A percentile compares a stretch with the other conserved stretches of the same genome.
These are phyloP conservation scores for Monosporascus cannonballus DNA, from an alignment of 2,329 filamentous ascomycete genomes.

Conservation along the genomic window DNA sequence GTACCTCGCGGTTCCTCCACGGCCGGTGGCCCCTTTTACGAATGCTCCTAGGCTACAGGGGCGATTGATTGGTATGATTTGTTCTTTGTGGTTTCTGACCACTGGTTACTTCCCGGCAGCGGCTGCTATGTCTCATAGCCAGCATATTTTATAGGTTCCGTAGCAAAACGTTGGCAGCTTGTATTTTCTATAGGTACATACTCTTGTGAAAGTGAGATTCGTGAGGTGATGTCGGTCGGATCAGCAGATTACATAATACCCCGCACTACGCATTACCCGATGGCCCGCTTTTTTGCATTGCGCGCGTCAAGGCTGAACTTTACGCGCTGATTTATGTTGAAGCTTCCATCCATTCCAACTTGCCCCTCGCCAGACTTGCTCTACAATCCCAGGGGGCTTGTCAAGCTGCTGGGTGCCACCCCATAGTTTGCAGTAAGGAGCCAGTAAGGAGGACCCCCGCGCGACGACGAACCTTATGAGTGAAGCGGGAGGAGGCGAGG, in stretches of 20 bases:
- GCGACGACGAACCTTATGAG: too few species aligned
- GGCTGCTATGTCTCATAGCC: neutral
- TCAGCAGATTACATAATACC: neutral
- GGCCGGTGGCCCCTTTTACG: neutral
- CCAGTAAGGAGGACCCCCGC: too few species aligned
- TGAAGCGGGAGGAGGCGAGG: too few species aligned
- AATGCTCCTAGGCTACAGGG: neutral
- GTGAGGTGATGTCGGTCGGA: neutral
- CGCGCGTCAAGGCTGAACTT: too few species aligned
- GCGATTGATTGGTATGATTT: neutral
- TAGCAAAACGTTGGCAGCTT: neutral
- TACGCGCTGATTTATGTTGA: too few species aligned
- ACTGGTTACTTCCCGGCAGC: neutral
- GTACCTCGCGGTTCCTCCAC: neutral
- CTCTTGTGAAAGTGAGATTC: too few species aligned
- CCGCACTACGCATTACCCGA: neutral
- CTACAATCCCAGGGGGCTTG: too few species aligned
- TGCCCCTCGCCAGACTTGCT: too few species aligned
- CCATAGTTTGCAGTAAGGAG: too few species aligned
- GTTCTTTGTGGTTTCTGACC: neutral
- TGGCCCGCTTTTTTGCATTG: too few species aligned
- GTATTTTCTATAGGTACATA: neutral
- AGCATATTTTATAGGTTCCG: neutral
- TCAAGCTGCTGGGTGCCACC: too few species aligned
- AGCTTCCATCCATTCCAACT: too few species aligned